Conservation (phyloP, 768 basidiomycete species). For the Pisolithus tinctorius region DNA sequence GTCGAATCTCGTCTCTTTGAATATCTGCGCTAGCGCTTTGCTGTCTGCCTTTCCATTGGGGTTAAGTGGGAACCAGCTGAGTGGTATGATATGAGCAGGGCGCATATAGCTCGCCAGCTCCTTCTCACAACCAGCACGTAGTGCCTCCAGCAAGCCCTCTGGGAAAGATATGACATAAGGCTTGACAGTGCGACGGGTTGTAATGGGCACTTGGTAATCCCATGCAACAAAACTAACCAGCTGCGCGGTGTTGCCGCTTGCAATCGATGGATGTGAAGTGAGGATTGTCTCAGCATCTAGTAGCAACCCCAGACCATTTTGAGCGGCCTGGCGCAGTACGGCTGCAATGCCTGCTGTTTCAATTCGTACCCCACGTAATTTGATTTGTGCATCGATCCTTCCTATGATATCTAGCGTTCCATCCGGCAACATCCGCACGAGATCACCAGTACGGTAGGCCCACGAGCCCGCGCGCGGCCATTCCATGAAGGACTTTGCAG, state of each 20-base stretch:
- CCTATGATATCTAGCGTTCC: constrained; percentile 43
- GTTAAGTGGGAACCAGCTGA: constrained; percentile 43
- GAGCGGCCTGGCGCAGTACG: constrained; percentile 25
- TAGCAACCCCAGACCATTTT: constrained; percentile 9
- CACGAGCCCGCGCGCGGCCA: constrained; percentile 35
- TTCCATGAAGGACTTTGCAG: constrained; percentile 39
- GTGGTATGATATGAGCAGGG: constrained; percentile 41
- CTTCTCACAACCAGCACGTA: constrained; percentile 29
- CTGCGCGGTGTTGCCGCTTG: constrained; percentile 28
- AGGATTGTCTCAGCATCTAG: constrained; percentile 39
- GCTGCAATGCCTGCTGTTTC: constrained; percentile 47
- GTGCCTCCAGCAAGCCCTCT: constrained; percentile 22
- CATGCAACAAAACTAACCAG: constrained; percentile 42
- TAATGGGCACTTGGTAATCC: constrained; percentile 30
- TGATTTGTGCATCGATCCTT: constrained; percentile 46
- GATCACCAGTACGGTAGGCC: constrained; percentile 46
- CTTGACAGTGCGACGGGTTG: constrained; percentile 30
- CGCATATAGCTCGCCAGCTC: constrained; percentile 47
- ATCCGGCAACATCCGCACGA: constrained; percentile 46
- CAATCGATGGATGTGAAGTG: constrained; percentile 37
- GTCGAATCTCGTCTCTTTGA: constrained; percentile 16
- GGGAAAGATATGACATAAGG: constrained; percentile 24
- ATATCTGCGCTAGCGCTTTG: constrained; percentile 22
- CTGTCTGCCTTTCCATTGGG: constrained; percentile 30
- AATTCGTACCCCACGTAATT: constrained; percentile 47